A percentile compares a stretch with the other conserved stretches of the same genome.
phyloP scores from a whole-genome alignment of 129 eudicot species.

The Saussurea involucrata region DNA sequence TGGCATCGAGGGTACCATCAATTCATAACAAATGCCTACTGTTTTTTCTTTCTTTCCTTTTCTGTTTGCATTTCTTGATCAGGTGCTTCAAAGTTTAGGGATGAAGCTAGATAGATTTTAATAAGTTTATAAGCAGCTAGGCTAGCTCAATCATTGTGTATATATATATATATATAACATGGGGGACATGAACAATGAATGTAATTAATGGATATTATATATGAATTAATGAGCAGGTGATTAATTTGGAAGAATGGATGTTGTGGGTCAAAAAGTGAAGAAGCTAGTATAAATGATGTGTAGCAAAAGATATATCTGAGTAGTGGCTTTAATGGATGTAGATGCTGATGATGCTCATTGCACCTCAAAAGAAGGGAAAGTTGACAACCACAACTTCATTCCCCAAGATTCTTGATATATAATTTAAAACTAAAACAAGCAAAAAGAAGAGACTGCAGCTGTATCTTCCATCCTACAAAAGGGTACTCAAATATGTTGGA shows the following conservation, averaged over 20 bases:
- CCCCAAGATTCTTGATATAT: slow-evolving; percentile 17
- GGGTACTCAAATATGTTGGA: slow-evolving; percentile 13
- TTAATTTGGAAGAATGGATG: neutral
- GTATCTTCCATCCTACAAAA: slow-evolving; percentile 25
- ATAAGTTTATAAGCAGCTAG: too few species aligned
- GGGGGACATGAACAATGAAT: neutral
- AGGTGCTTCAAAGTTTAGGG: neutral
- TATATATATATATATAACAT: neutral
- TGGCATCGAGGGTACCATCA: slow-evolving; percentile 7
- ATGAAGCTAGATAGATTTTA: too few species aligned
- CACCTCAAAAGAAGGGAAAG: slow-evolving; percentile 38
- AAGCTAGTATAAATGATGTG: neutral
- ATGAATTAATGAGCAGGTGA: neutral
- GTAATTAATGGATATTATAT: neutral
- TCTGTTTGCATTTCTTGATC: neutral
- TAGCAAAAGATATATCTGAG: neutral
- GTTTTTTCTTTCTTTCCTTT: neutral
- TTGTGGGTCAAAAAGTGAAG: slow-evolving; percentile 33
- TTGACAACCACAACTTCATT: slow-evolving; percentile 23
- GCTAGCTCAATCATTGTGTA: neutral
- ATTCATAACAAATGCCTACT: neutral
- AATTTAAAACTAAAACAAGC: neutral
- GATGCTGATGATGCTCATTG: slow-evolving; percentile 14
- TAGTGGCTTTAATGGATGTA: slow-evolving; percentile 25
- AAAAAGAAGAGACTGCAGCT: neutral